phyloP scores from a whole-genome alignment of 345 rosid species.

The Gossypium longicalyx region DNA sequence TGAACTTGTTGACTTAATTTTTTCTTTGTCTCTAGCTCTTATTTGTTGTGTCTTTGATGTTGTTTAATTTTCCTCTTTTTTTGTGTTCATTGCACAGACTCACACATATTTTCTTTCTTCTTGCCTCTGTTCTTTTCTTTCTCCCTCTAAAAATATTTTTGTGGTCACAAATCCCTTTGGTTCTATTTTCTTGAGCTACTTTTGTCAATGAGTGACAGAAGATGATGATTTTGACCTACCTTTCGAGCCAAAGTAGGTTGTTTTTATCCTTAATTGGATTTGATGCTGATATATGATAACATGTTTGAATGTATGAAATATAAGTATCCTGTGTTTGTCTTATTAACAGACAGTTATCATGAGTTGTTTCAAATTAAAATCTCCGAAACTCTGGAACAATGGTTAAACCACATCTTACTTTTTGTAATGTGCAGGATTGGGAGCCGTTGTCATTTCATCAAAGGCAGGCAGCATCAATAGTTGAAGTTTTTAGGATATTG shows the following conservation, averaged over 20 bases:
- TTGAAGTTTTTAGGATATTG: slow-evolving; percentile 93
- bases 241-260: neutral
- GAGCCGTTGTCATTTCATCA: slow-evolving; percentile 91
- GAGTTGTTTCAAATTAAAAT: slow-evolving; percentile 15
- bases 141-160: neutral
- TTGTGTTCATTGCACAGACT: neutral
- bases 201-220: neutral
- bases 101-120: neutral
- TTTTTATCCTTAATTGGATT: neutral
- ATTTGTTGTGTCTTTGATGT: neutral
- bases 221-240: slow-evolving; percentile 1
- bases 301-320: neutral
- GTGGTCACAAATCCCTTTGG: neutral
- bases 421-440: slow-evolving; percentile 69
- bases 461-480: slow-evolving; percentile 74
- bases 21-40: neutral
- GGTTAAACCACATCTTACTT: neutral
- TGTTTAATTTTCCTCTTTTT: neutral
- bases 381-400: neutral
- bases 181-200: neutral
- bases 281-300: neutral
- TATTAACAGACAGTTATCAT: neutral
- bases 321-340: neutral
- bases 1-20: neutral
- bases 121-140: neutral